These are phyloP conservation scores for Suhomyces kilbournensis DNA, from an alignment of 805 yeast genomes.

Conservation along the genomic window DNA sequence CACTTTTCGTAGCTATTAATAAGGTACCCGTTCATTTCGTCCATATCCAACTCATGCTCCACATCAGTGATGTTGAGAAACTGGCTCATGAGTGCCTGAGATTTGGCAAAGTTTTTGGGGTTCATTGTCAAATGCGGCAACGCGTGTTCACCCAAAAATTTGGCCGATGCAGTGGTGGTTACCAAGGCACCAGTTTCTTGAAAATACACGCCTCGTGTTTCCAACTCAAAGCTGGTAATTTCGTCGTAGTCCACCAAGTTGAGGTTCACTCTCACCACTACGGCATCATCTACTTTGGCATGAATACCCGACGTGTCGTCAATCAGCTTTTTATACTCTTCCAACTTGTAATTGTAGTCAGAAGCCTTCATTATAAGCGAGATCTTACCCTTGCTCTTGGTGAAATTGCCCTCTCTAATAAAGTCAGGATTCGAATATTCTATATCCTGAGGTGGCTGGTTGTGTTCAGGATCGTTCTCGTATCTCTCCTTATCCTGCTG, in stretches of 20 bases:
- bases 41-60: constrained; percentile 37
- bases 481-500: constrained; percentile 25
- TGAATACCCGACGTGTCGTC: not conserved
- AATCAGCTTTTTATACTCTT: constrained; percentile 6
- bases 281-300: constrained; percentile 27
- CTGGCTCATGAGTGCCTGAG: constrained; percentile 44
- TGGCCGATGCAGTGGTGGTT: constrained; percentile 58
- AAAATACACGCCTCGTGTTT: constrained; percentile 62
- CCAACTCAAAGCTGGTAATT: constrained; percentile 46
- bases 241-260: constrained; percentile 45
- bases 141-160: constrained; percentile 59
- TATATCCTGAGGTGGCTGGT: constrained; percentile 13
- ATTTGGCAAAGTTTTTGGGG: constrained; percentile 35
- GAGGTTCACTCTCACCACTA: constrained; percentile 28
- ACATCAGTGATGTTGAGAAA: constrained; percentile 43
- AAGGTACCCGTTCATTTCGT: constrained; percentile 34
- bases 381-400: constrained; percentile 25
- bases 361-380: constrained; percentile 19
- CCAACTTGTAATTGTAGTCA: constrained; percentile 23
- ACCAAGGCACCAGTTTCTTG: constrained; percentile 63
- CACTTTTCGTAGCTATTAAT: constrained; percentile 46
- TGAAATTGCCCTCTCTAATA: constrained; percentile 26
- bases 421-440: constrained; percentile 5
- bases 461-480: constrained; percentile 25
- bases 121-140: constrained; percentile 54